Evolutionary conservation across 176 grass and related monocot genomes (phyloP), one percentile per base, ranked within the genome.

Genomic region (Aechmea fasciata): DNA sequence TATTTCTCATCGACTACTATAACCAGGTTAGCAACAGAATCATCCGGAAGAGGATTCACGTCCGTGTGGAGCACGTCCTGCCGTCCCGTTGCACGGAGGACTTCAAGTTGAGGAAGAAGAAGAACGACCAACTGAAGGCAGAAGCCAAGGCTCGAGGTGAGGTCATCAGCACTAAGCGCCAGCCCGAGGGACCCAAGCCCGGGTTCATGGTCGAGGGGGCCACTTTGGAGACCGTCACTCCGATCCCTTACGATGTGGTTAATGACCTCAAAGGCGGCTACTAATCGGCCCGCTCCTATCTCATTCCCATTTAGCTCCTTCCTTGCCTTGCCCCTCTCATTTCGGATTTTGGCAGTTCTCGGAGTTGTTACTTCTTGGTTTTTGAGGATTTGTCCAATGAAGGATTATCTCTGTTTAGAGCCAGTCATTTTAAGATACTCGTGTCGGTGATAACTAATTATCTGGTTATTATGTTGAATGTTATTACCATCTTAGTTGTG

Each of bases 181-280:
- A 87, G 62, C 93, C 89, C 0, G 74, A 80, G 53, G 89, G 86
- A 8, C 93, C 93, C 18, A 90, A 97, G 49, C 93, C 93, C 8
- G 93, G 89, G 9, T 97, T 97, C 81, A 97, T 92, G 89, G 85
- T 92, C 0, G 93, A 85, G 65, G 89, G 84, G 10, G 71, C 83
- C 19, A 90, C 82, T 1, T 59, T 96, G 2, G 91, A 90, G 84
- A 90, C 91, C 0, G 91, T 96, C 48, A 96, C 91, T 47, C 87
- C 91, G 14, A 97, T 97, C 68, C 93, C 93, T 1, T 97, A 97
- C 5, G 93, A 97, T 64, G 93, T 97, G 49, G 89, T 97, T 70
- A 97, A 92, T 24, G 93, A 92, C 76, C 93, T 97, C 81, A 97
- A 92, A 83, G 93, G 93, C 28, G 93, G 93, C 57, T 97, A 97